Percentiles rank a stretch among this genome's conserved stretches.
These are phyloP conservation scores for Teratosphaeria destructans DNA, from an alignment of 2,329 filamentous ascomycete species.

Conservation along the genomic window DNA sequence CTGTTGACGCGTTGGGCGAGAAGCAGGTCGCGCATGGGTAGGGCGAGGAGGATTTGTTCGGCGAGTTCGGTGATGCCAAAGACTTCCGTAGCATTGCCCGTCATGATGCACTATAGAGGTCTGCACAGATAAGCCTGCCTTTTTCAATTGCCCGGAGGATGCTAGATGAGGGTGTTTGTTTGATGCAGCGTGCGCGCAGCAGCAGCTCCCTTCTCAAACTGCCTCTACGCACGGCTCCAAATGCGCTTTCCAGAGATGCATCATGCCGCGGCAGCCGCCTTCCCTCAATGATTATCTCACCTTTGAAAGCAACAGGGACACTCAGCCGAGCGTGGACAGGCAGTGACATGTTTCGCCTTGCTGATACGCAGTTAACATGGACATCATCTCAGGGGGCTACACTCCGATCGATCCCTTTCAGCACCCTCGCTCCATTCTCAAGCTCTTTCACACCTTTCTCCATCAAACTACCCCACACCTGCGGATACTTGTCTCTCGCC, in stretches of 20 bases:
- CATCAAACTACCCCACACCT: constrained; percentile 57
- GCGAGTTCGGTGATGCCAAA: not conserved
- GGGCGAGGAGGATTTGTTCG: constrained; percentile 1
- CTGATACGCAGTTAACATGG: not conserved
- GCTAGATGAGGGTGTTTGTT: not conserved
- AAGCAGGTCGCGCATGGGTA: not conserved
- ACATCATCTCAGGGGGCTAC: constrained; percentile 6
- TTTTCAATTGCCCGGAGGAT: not conserved
- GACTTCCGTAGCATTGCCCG: not conserved
- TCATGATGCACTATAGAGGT: not conserved
- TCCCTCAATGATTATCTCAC: not conserved
- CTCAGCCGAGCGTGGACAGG: not conserved
- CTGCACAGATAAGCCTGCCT: not conserved
- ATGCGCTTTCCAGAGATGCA: too few relatives aligned
- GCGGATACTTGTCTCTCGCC: constrained; percentile 58
- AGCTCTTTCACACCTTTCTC: constrained; percentile 32
- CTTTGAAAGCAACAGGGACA: not conserved
- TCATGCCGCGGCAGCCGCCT: not conserved
- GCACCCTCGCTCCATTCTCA: constrained; percentile 6
- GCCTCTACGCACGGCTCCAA: not conserved
- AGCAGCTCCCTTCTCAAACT: not conserved
- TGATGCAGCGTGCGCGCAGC: not conserved
- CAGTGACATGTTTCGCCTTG: not conserved
- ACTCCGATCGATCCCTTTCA: constrained; percentile 8
- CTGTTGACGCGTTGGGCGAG: not conserved